Evolutionary conservation across 1,139 yeast species (phyloP), one percentile per base, ranked within the genome.

Genomic region (Saccharomycopsis hybrid): DNA sequence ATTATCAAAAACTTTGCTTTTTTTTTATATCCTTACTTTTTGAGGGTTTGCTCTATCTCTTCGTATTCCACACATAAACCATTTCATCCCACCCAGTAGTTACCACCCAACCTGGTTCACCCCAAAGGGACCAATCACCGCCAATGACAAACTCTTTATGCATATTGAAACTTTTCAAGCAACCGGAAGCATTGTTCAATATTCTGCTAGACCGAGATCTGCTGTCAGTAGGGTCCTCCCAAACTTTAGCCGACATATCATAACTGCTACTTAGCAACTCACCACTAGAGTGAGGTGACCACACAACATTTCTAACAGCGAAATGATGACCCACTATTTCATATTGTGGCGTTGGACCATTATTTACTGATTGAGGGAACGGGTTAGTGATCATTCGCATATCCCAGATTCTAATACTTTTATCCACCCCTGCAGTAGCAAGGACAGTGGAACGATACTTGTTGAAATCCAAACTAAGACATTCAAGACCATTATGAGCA

Each of bases 91-190:
- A 92, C 1, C 96, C 96, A 0, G 92, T 84, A 28, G 96, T 81
- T 7, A 95, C 95, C 24, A 85, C 90, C 88, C 95, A 90, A 1
- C 97, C 97, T 2, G 94, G 95, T 57, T 83, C 82, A 7, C 97
- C 97, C 97, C 97, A 92, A 50, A 92, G 68, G 58, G 95, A 84
- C 83, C 96, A 92, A 66, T 92, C 97, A 56, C 92, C 84, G n/a
- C 95, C 97, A 57, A 86, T 79, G 2, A 85, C 97, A 67, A 92
- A 92, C 69, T 92, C 98, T 39, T 80, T 74, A 66, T 92, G 97
- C 45, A 67, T 69, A 33, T 75, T 73, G 71, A 88, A 85, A n/a
- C 77, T 74, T 5, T 77, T 79, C 39, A 72, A 66, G 50, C 80
- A 71, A 0, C 81, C 78, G 45, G 70, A 72, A 35, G 65, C 65